These are phyloP conservation scores for Umbelopsis sp. DNA, from an alignment of 371 early-diverging fungal species.

Conservation along the genomic window DNA sequence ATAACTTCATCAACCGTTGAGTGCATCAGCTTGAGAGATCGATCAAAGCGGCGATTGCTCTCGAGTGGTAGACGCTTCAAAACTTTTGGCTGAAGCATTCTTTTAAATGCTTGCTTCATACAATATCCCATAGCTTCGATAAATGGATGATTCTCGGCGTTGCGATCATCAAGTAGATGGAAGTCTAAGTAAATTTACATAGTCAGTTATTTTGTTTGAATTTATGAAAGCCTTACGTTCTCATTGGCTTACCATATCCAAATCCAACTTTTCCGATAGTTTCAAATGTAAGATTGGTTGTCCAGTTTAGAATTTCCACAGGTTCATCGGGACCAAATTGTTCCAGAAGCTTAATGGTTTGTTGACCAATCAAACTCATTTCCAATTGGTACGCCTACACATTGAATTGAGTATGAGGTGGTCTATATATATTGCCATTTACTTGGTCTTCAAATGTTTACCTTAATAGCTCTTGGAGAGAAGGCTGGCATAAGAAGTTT, in stretches of 20 bases:
- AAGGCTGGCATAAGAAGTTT: conserved; percentile 55
- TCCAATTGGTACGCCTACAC: conserved; percentile 29
- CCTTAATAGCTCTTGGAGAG: conserved; percentile 41
- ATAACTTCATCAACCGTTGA: conserved; percentile 31
- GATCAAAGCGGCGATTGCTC: conserved; percentile 23
- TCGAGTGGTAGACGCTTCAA: conserved; percentile 32
- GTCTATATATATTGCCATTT: not conserved
- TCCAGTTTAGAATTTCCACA: conserved; percentile 36
- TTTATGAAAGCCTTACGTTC: not conserved
- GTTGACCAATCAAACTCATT: conserved; percentile 26
- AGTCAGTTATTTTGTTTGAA: not conserved
- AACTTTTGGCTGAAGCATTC: conserved; percentile 27
- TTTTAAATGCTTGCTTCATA: conserved; percentile 27
- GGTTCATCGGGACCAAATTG: conserved; percentile 22
- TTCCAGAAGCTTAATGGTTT: conserved; percentile 27
- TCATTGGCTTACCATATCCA: conserved; percentile 28
- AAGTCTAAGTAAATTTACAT: conserved; percentile 21
- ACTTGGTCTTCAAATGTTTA: conserved; percentile 20
- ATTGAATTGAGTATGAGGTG: no score
- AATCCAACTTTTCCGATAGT: conserved; percentile 46
- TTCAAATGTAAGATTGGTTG: conserved; percentile 42
- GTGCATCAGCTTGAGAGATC: conserved; percentile 27
- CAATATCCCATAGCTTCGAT: conserved; percentile 43
- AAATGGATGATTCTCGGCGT: conserved; percentile 38
- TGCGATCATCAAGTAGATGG: conserved; percentile 33